Evolutionary conservation across 441 rosid genomes (phyloP), one percentile per base, ranked within the genome.

Genomic region (Arabidopsis hybrid): DNA sequence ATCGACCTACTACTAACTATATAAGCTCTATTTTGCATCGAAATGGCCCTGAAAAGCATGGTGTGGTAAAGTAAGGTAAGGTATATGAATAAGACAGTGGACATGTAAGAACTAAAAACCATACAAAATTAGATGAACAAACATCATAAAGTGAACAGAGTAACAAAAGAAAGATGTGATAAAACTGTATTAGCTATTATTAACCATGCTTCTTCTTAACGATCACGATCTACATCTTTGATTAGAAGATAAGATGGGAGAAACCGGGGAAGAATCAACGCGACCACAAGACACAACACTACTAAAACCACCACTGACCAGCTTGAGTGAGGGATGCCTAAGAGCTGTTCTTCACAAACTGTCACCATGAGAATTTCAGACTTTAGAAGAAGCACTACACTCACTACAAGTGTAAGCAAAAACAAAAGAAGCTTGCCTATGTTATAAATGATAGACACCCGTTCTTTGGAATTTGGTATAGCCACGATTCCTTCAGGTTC

Each of bases 401-500:
- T 60, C 35, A 18, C 40, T 29, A 39, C 55, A 56, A 72, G 52
- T 17, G 11, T 1, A 38, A 45, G 39, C 29, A 0, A 12, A 16
- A 7, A 7, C 26, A 21, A 21, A 61, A 49, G 32, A 42, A 52
- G n/a, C 63, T 72, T 91, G 87, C 98, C 95, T 80, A 91, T 91
- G 77, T 95, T 91, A 78, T 89, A 95, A 60, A 88, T 81, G 78
- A 91, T 74, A 55, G 49, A 75, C 64, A 86, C 60, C 68, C 90
- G 78, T 79, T 95, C 97, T 36, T 75, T 69, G 14, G 82, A 74
- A 45, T 86, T 67, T 43, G 81, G 87, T 43, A 87, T 85, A 64
- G 97, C 99, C 66, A 92, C 95, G 64, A 95, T 60, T 32, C 97
- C 96, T 81, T 91, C 95, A 7, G 97, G 90, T 73, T 95, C 93